phyloP scores from a whole-genome alignment of 805 yeast genomes.

The Yamadazyma akitaensis region DNA sequence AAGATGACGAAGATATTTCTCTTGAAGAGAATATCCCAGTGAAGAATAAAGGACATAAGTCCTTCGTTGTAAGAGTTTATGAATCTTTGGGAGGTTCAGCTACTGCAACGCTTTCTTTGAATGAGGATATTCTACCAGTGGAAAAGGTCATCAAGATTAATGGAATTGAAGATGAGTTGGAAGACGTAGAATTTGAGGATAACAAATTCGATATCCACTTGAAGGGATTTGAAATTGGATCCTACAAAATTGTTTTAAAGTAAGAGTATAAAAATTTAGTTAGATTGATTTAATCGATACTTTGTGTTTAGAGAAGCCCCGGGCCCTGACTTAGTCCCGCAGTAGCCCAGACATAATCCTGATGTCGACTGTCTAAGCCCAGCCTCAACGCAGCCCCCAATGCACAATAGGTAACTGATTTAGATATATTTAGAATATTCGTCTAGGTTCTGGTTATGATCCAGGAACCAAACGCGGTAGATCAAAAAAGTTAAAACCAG shows the following conservation, averaged over 20 bases:
- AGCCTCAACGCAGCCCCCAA: no score
- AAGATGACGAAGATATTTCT: slow-evolving; percentile 65
- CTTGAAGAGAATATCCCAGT: slow-evolving; percentile 45
- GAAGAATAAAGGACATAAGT: slow-evolving; percentile 37
- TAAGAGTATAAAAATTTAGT: neutral
- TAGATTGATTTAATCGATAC: neutral
- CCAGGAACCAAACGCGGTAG: no score
- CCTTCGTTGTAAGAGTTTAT: slow-evolving; percentile 69
- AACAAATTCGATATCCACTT: slow-evolving; percentile 34
- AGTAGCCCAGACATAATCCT: no score
- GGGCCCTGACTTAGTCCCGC: no score
- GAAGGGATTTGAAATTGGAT: slow-evolving; percentile 78
- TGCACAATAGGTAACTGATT: no score
- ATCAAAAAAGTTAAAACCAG: no score
- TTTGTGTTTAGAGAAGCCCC: neutral
- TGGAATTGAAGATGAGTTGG: slow-evolving; percentile 53
- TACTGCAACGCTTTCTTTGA: slow-evolving; percentile 47
- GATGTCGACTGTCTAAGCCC: no score
- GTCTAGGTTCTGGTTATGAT: no score
- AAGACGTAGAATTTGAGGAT: slow-evolving; percentile 29
- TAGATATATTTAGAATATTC: no score
- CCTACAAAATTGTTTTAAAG: slow-evolving; percentile 48
- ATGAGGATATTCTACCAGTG: slow-evolving; percentile 35
- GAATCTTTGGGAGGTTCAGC: slow-evolving; percentile 83
- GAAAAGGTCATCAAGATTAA: slow-evolving; percentile 52